A percentile compares a stretch with the other conserved stretches of the same genome.
phyloP scores from a whole-genome alignment of 108 stramenopile species.

The Skeletonema menzelii region DNA sequence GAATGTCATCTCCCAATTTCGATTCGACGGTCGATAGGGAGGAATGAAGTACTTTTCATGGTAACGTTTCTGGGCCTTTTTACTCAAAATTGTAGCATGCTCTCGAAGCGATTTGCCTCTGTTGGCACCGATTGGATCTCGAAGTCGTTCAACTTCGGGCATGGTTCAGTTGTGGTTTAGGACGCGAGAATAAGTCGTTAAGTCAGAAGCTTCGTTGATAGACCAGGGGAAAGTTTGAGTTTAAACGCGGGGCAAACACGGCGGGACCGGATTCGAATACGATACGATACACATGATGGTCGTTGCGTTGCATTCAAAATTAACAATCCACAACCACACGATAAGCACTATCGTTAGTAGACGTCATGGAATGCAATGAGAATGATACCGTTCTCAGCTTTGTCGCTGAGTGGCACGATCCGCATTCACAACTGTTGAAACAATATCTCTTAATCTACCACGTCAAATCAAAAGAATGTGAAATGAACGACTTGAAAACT shows the following conservation, averaged over 20 bases:
- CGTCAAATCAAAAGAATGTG: constrained; percentile 18
- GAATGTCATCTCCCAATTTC: constrained; percentile 49
- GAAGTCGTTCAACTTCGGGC: constrained; percentile 23
- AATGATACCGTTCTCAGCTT: constrained; percentile 32
- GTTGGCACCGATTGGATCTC: constrained; percentile 32
- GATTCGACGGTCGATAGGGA: constrained; percentile 46
- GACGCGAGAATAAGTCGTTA: neutral
- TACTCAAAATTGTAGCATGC: constrained; percentile 8
- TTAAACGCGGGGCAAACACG: no score
- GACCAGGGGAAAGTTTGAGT: no score
- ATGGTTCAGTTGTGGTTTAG: neutral
- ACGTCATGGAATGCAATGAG: constrained; percentile 24
- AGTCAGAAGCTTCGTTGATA: neutral
- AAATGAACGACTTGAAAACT: constrained; percentile 48
- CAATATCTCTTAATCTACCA: neutral
- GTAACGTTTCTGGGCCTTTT: constrained; percentile 14
- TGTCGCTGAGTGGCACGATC: constrained; percentile 56
- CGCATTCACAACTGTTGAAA: constrained; percentile 51
- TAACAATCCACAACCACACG: no score
- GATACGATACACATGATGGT: no score
- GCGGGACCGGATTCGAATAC: no score
- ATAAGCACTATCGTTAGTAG: no score
- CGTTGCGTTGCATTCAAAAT: no score
- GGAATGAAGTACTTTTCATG: constrained; percentile 37
- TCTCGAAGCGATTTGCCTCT: constrained; percentile 28